phyloP scores from a whole-genome alignment of 2,329 filamentous ascomycete genomes.

The Xylariaceae sp. region DNA sequence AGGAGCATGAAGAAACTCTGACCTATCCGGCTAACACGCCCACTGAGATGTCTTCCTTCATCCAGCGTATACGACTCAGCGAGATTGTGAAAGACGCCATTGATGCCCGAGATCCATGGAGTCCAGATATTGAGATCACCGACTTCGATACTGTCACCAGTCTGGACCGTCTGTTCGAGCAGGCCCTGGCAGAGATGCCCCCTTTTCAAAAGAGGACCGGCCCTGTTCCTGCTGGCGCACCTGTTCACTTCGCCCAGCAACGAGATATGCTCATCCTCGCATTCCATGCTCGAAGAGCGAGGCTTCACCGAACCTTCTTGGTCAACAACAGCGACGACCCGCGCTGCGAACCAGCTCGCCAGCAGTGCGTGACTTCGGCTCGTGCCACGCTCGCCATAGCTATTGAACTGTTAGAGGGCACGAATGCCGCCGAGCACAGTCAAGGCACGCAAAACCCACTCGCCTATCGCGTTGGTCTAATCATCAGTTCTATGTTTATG shows the following conservation, averaged over 20 bases:
- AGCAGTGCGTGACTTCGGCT: slow-evolving; percentile 24
- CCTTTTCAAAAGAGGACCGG: slow-evolving; percentile 12
- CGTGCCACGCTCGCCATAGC: slow-evolving; percentile 21
- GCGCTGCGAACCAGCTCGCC: slow-evolving; percentile 14
- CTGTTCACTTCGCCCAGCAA: slow-evolving; percentile 13
- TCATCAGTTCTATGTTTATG: slow-evolving; percentile 23
- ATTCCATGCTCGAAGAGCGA: slow-evolving; percentile 24
- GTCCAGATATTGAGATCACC: slow-evolving; percentile 24
- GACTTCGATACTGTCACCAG: slow-evolving; percentile 31
- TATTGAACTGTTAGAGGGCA: slow-evolving; percentile 14
- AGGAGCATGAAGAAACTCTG: slow-evolving; percentile 24
- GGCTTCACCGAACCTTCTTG: slow-evolving; percentile 27
- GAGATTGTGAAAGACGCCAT: slow-evolving; percentile 35
- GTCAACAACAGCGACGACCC: slow-evolving; percentile 15
- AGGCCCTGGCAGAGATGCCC: slow-evolving; percentile 17
- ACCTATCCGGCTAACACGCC: slow-evolving; percentile 29
- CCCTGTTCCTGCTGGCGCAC: slow-evolving; percentile 13
- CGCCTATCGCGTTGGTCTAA: slow-evolving; percentile 18
- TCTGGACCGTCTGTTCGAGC: slow-evolving; percentile 29
- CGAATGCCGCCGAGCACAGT: neutral
- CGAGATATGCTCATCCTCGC: slow-evolving; percentile 21
- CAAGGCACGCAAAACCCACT: slow-evolving; percentile 3
- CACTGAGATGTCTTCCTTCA: slow-evolving; percentile 35
- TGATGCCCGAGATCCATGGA: slow-evolving; percentile 26
- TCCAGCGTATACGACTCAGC: slow-evolving; percentile 36